Percentiles rank a stretch among this genome's conserved stretches.
Conservation (phyloP, 305 asterid species). For the Fraxinus latifolia region DNA sequence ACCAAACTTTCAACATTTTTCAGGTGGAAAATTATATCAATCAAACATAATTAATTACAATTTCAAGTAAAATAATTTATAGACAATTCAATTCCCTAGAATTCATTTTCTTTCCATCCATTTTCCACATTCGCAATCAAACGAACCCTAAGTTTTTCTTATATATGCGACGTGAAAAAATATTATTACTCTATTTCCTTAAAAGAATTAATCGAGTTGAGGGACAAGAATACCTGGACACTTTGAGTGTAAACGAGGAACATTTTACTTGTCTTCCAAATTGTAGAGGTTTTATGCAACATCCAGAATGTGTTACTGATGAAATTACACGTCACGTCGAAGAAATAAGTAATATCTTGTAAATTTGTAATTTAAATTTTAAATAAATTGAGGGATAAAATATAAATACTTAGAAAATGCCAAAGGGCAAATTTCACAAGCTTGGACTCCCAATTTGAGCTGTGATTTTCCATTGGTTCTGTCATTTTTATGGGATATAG, state of each 20-base stretch:
- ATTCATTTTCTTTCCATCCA: too few species aligned
- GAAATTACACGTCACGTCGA: neutral
- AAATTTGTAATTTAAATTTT: neutral
- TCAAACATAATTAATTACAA: too few species aligned
- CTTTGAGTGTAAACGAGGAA: neutral
- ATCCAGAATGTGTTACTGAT: neutral
- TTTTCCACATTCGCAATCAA: too few species aligned
- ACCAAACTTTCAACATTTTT: too few species aligned
- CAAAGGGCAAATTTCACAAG: neutral
- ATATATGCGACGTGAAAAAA: too few species aligned
- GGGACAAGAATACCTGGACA: neutral
- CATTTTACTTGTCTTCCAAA: neutral
- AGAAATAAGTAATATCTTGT: neutral
- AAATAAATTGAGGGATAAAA: neutral
- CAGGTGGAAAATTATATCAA: too few species aligned
- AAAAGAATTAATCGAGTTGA: neutral
- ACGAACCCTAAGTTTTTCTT: too few species aligned
- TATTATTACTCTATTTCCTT: neutral
- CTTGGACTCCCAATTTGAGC: neutral
- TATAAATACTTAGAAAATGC: neutral
- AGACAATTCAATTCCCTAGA: too few species aligned
- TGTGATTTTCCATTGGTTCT: neutral
- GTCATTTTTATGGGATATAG: neutral
- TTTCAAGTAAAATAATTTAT: too few species aligned
- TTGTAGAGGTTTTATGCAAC: neutral